Evolutionary conservation across 352 stramenopile genomes (phyloP).

Genomic region (Phytophthora tubulina): DNA sequence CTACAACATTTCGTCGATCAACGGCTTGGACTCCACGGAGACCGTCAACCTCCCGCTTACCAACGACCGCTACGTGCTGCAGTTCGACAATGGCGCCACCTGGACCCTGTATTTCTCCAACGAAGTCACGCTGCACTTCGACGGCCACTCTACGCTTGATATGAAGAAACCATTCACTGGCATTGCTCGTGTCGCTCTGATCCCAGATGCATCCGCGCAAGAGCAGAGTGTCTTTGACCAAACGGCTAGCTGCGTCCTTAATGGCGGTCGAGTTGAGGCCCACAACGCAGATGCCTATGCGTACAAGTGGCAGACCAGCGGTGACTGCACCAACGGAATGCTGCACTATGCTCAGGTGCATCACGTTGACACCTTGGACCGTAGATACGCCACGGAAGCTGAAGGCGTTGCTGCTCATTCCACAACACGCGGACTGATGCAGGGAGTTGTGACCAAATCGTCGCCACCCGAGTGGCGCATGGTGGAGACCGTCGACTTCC

Average conservation of each 20-base stretch:
- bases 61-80: conserved; percentile 58
- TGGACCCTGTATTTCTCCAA: conserved; percentile 71
- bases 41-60: conserved; percentile 40
- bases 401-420: conserved; percentile 49
- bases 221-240: conserved; percentile 53
- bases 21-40: conserved; percentile 46
- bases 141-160: conserved; percentile 46
- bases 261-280: conserved; percentile 55
- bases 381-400: conserved; percentile 45
- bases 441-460: conserved; percentile 57
- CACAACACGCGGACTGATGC: conserved; percentile 68
- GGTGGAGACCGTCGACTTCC: conserved; percentile 51
- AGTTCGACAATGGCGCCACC: conserved; percentile 55
- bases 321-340: conserved; percentile 60
- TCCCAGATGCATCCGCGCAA: conserved; percentile 45
- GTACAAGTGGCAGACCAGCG: conserved; percentile 69
- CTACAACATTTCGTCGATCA: conserved; percentile 63
- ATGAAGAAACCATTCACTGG: conserved; percentile 47
- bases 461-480: conserved; percentile 59
- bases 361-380: conserved; percentile 68
- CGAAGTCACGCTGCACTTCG: conserved; percentile 45
- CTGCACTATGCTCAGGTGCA: conserved; percentile 74
- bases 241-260: conserved; percentile 51
- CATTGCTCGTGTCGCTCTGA: conserved; percentile 45
- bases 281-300: conserved; percentile 57